Percentiles rank a stretch among this genome's conserved stretches.
Evolutionary conservation across 1,139 yeast genomes (phyloP).

Genomic region (Candida buenavistaensis): DNA sequence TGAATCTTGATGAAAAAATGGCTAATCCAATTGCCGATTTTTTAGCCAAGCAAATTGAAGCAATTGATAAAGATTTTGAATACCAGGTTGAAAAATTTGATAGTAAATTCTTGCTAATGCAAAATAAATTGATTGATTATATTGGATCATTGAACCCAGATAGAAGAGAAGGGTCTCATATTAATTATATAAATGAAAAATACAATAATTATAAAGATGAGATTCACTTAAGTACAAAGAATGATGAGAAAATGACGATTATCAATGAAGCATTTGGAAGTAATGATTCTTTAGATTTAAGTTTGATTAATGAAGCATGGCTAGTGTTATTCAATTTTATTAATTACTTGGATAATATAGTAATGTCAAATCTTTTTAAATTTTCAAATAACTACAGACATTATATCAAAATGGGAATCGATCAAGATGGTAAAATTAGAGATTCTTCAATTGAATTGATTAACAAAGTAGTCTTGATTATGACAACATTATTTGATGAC

Average conservation of each 20-base stretch:
- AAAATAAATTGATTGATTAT: slow-evolving; percentile 37
- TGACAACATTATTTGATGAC: slow-evolving; percentile 34
- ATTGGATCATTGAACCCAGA: slow-evolving; percentile 33
- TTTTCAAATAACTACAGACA: slow-evolving; percentile 42
- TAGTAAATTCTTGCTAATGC: slow-evolving; percentile 39
- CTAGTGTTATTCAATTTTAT: slow-evolving; percentile 40
- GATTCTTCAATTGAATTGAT: slow-evolving; percentile 28
- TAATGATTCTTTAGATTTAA: slow-evolving; percentile 43
- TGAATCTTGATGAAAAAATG: slow-evolving; percentile 21
- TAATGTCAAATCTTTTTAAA: slow-evolving; percentile 30
- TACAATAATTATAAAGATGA: slow-evolving; percentile 38
- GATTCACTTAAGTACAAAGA: slow-evolving; percentile 29
- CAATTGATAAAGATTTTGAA: slow-evolving; percentile 34
- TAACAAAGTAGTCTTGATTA: slow-evolving; percentile 25
- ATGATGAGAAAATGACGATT: slow-evolving; percentile 28
- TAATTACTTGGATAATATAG: slow-evolving; percentile 33
- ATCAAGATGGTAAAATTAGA: slow-evolving; percentile 30
- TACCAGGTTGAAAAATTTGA: slow-evolving; percentile 39
- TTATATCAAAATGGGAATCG: slow-evolving; percentile 30
- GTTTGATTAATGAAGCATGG: slow-evolving; percentile 49
- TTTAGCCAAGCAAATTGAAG: slow-evolving; percentile 34
- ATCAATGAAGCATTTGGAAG: slow-evolving; percentile 37
- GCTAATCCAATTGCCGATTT: slow-evolving; percentile 39
- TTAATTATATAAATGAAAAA: slow-evolving; percentile 41
- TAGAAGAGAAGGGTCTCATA: slow-evolving; percentile 39